Conservation (phyloP, 73 alveolate species). For the Paraurostyla sp. region DNA sequence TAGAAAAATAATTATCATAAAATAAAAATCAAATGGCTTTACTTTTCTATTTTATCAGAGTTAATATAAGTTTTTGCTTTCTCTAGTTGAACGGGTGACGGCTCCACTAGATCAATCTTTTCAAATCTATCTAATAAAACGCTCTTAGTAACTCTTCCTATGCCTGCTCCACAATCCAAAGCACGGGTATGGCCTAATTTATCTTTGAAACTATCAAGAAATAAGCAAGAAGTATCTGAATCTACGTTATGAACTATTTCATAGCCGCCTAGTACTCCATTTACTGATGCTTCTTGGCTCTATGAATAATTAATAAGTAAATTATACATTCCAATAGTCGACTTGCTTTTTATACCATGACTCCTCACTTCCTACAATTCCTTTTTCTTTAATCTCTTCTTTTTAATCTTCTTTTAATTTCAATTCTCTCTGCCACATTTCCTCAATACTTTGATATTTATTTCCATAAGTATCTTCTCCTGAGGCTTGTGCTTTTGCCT, state of each 20-base stretch:
- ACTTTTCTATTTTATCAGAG: conserved; percentile 64
- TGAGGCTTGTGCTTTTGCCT: conserved; percentile 20
- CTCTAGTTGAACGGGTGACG: conserved; percentile 65
- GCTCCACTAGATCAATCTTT: conserved; percentile 81
- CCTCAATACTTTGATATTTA: conserved; percentile 38
- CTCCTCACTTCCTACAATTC: conserved; percentile 52
- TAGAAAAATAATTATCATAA: background rate
- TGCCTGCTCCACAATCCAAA: conserved; percentile 90
- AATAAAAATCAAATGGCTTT: background rate
- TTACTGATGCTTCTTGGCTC: conserved; percentile 68
- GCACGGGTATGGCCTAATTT: conserved; percentile 66
- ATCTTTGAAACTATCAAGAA: conserved; percentile 49
- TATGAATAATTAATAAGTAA: background rate
- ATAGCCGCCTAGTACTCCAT: conserved; percentile 81
- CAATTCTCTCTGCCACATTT: conserved; percentile 78
- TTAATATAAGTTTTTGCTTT: conserved; percentile 70
- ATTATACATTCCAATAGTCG: conserved; percentile 72
- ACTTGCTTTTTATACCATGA: conserved; percentile 71
- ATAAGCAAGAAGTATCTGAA: conserved; percentile 59
- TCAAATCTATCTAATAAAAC: conserved; percentile 74
- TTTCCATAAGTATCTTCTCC: conserved; percentile 77
- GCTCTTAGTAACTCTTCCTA: conserved; percentile 84
- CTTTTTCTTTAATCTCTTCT: conserved; percentile 20
- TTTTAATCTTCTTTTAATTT: background rate
- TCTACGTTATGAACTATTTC: conserved; percentile 73